phyloP scores from a whole-genome alignment of 106 monocot species.

The Dendrobium officinale region DNA sequence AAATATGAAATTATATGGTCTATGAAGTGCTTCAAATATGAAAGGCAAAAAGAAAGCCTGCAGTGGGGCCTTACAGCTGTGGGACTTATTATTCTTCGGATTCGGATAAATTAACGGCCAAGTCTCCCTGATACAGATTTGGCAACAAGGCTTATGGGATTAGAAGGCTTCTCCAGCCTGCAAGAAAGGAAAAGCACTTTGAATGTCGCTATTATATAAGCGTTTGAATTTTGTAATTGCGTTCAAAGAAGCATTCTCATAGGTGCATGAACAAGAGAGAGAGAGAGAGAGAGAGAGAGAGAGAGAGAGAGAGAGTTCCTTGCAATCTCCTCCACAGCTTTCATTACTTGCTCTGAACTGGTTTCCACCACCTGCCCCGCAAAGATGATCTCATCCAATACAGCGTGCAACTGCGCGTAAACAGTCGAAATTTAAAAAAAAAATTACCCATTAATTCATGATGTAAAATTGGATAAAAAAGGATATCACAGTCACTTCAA shows the following conservation, averaged over 20 bases:
- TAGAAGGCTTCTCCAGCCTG: conserved; percentile 67
- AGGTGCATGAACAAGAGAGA: background rate
- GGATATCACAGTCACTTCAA: no score
- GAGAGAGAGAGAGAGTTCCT: conserved; percentile 30
- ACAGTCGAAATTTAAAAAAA: background rate
- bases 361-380: conserved; percentile 94
- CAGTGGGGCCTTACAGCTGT: background rate
- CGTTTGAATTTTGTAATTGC: background rate
- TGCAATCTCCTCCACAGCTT: conserved; percentile 72
- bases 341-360: conserved; percentile 75
- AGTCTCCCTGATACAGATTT: conserved; percentile 57
- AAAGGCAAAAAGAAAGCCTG: background rate
- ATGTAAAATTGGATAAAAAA: no score
- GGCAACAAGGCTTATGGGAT: conserved; percentile 39
- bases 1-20: background rate
- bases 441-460: no score
- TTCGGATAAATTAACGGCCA: conserved; percentile 24
- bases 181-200: background rate
- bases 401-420: conserved; percentile 65
- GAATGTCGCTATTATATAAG: background rate
- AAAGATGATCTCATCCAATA: conserved; percentile 83
- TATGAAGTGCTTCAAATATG: background rate
- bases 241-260: background rate
- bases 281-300: background rate
- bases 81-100: background rate